These are phyloP conservation scores for Colletotrichum costaricense DNA, from an alignment of 2,329 filamentous ascomycete species.

Conservation along the genomic window DNA sequence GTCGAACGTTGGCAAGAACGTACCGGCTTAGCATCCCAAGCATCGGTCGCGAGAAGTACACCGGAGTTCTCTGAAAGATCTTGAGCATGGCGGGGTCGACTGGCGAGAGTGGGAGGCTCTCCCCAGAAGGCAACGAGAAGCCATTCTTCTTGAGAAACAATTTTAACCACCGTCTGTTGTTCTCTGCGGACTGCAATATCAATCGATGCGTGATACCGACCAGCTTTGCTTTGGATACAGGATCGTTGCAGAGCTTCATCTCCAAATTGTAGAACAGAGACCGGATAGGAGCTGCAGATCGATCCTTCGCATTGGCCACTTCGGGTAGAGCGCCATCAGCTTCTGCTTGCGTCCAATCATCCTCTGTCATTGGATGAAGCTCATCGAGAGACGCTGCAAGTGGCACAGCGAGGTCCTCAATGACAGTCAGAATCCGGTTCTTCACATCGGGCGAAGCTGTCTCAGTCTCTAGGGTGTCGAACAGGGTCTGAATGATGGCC, in stretches of 20 bases:
- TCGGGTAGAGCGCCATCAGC: not conserved
- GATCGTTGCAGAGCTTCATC: not conserved
- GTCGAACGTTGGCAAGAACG: slow-evolving; percentile 4
- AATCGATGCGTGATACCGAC: not conserved
- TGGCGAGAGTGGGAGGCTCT: not conserved
- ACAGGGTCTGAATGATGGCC: slow-evolving; percentile 14
- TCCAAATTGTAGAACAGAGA: slow-evolving; percentile 1
- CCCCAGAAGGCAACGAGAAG: not conserved
- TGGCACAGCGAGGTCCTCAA: slow-evolving; percentile 2
- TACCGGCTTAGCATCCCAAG: slow-evolving; percentile 5
- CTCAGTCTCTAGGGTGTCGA: not conserved
- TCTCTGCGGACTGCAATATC: slow-evolving; percentile 3
- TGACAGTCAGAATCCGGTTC: not conserved
- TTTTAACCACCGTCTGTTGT: slow-evolving; percentile 1
- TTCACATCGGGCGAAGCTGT: not conserved
- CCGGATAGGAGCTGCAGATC: not conserved
- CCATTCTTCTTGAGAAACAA: slow-evolving; percentile 7
- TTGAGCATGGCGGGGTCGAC: not conserved
- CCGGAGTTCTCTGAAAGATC: not conserved
- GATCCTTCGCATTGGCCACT: not conserved
- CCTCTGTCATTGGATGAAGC: not conserved
- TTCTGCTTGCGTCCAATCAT: not conserved
- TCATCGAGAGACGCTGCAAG: slow-evolving; percentile 10
- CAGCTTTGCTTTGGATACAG: not conserved
- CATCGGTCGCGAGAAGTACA: not conserved